phyloP scores from a whole-genome alignment of 139 green algal species.

The Trebouxia sp. region DNA sequence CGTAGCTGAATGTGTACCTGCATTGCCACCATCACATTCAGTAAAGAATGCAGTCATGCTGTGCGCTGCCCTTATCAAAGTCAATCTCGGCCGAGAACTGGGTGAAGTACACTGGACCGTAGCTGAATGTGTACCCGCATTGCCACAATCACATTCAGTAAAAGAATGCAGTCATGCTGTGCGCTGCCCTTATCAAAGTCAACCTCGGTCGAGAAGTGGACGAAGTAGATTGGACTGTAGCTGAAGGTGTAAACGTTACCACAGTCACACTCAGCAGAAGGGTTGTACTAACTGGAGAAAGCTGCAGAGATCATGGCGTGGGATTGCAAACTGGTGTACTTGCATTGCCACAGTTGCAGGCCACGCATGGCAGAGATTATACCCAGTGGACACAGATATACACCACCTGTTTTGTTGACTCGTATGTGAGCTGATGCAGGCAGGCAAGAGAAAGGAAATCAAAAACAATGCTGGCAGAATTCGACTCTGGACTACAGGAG shows the following conservation, averaged over 20 bases:
- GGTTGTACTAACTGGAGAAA: neutral
- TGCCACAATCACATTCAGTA: neutral
- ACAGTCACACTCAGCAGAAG: neutral
- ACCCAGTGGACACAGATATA: no score
- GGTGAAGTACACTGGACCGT: slow-evolving; percentile 67
- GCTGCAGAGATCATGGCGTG: neutral
- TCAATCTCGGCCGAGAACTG: slow-evolving; percentile 63
- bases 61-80: neutral
- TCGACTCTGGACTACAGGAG: no score
- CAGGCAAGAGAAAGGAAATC: no score
- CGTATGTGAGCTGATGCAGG: no score
- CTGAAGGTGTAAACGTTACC: slow-evolving; percentile 60
- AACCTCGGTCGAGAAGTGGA: slow-evolving; percentile 65
- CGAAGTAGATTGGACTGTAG: slow-evolving; percentile 66
- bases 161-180: neutral
- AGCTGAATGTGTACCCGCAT: slow-evolving; percentile 63
- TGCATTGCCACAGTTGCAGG: no score
- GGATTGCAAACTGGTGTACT: no score
- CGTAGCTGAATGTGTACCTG: slow-evolving; percentile 68
- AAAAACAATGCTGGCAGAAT: no score
- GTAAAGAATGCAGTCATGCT: slow-evolving; percentile 1
- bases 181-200: slow-evolving; percentile 1
- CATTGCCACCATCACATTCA: neutral
- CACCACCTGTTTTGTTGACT: no score
- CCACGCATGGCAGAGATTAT: no score